Percentiles rank a stretch among this genome's conserved stretches.
Evolutionary conservation across 768 basidiomycete genomes (phyloP).

Genomic region (Kondoa malvinella): DNA sequence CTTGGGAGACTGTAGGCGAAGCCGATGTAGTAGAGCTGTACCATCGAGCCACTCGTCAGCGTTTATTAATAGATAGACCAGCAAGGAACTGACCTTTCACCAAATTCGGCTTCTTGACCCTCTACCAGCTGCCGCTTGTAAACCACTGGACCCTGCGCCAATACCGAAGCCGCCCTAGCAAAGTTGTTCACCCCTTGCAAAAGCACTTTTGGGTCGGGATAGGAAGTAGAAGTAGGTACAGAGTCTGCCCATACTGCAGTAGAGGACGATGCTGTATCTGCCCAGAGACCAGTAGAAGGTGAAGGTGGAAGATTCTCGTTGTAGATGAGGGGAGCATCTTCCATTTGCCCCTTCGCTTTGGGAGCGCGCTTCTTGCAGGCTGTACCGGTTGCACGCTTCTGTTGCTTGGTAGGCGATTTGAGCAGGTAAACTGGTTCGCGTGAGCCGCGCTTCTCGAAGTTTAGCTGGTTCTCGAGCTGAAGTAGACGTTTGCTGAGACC

Average conservation of each 20-base stretch:
- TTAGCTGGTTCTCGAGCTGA: neutral
- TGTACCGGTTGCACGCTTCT: neutral
- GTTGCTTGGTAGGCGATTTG: neutral
- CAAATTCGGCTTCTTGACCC: neutral
- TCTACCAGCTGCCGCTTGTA: neutral
- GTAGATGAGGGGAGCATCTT: neutral
- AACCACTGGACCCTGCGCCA: neutral
- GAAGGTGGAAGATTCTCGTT: neutral
- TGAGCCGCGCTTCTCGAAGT: neutral
- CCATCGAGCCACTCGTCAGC: neutral
- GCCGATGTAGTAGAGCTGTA: neutral
- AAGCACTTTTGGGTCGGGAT: neutral
- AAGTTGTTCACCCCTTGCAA: neutral
- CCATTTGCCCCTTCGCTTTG: too few species aligned
- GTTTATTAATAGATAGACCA: too few species aligned
- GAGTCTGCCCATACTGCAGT: neutral
- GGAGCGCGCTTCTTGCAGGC: neutral
- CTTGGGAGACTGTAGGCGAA: neutral
- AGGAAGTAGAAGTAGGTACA: neutral
- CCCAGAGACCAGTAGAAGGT: neutral
- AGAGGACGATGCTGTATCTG: neutral
- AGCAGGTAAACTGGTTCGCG: neutral
- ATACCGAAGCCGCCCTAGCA: neutral
- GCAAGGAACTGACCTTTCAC: neutral
- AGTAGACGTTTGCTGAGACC: neutral